Conservation (phyloP, 2,329 filamentous ascomycete species). For the Trichoderma citrinoviride region DNA sequence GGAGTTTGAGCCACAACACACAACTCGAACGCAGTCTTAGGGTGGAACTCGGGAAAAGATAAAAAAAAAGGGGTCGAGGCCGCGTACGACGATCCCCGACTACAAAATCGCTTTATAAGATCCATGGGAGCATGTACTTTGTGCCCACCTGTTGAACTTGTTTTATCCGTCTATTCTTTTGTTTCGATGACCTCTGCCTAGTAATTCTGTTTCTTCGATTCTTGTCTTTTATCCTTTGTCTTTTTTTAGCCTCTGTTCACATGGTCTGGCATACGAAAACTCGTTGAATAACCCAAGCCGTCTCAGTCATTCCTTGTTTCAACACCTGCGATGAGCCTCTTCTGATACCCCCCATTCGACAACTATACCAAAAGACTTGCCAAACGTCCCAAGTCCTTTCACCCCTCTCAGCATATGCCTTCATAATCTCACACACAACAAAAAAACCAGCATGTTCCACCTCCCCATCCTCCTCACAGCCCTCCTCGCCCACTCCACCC, state of each 20-base stretch:
- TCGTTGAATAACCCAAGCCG: too few species aligned
- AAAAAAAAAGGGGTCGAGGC: conserved; percentile 9
- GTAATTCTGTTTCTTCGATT: too few species aligned
- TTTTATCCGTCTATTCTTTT: background rate
- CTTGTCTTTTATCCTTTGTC: too few species aligned
- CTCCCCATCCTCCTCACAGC: background rate
- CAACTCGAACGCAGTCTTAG: background rate
- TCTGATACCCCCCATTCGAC: too few species aligned
- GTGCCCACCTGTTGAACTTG: background rate
- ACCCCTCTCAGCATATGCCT: background rate
- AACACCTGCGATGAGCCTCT: too few species aligned
- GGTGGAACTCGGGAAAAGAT: background rate
- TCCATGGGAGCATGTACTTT: too few species aligned
- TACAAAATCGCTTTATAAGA: background rate
- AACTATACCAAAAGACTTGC: too few species aligned
- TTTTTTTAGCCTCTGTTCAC: too few species aligned
- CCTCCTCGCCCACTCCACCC: background rate
- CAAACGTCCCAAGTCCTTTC: background rate
- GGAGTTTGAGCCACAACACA: background rate
- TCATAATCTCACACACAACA: background rate
- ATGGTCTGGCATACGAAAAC: too few species aligned
- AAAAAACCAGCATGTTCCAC: too few species aligned
- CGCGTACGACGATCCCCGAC: background rate
- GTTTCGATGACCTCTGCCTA: too few species aligned
- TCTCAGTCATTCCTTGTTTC: too few species aligned